Conservation (phyloP, 805 yeast species). For the Ogataea salicorniae region DNA sequence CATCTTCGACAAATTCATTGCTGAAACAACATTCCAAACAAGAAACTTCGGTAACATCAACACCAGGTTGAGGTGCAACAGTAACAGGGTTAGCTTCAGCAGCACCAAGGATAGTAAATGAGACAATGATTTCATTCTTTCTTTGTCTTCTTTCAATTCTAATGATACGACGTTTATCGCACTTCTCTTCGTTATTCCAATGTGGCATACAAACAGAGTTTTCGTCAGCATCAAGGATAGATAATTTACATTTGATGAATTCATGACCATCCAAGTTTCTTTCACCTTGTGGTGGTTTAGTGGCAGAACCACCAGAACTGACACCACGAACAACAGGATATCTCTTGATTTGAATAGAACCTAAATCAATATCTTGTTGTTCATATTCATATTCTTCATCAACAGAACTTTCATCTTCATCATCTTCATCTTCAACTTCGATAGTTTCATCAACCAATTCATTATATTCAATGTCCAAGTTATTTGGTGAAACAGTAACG, state of each 20-base stretch:
- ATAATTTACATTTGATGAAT: slow-evolving; percentile 43
- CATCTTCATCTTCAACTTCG: neutral
- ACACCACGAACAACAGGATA: slow-evolving; percentile 51
- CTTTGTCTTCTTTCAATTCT: slow-evolving; percentile 51
- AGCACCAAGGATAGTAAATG: slow-evolving; percentile 47
- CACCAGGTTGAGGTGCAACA: slow-evolving; percentile 33
- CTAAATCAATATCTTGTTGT: slow-evolving; percentile 6
- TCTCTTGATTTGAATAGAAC: slow-evolving; percentile 13
- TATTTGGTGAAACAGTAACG: neutral
- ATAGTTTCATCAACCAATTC: slow-evolving; percentile 5
- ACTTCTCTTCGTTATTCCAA: slow-evolving; percentile 43
- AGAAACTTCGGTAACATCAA: slow-evolving; percentile 53
- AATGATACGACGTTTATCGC: slow-evolving; percentile 51
- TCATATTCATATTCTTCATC: slow-evolving; percentile 4
- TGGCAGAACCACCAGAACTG: slow-evolving; percentile 52
- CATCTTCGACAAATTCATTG: slow-evolving; percentile 16
- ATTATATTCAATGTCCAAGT: neutral
- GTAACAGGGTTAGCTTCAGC: slow-evolving; percentile 43
- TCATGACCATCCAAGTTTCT: slow-evolving; percentile 21
- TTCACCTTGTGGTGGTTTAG: slow-evolving; percentile 47
- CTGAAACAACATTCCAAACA: slow-evolving; percentile 44
- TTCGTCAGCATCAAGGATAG: slow-evolving; percentile 40
- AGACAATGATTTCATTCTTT: slow-evolving; percentile 41
- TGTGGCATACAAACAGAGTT: slow-evolving; percentile 45
- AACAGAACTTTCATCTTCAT: neutral